phyloP scores from a whole-genome alignment of 345 rosid genomes.

The Euphorbia lathyris region DNA sequence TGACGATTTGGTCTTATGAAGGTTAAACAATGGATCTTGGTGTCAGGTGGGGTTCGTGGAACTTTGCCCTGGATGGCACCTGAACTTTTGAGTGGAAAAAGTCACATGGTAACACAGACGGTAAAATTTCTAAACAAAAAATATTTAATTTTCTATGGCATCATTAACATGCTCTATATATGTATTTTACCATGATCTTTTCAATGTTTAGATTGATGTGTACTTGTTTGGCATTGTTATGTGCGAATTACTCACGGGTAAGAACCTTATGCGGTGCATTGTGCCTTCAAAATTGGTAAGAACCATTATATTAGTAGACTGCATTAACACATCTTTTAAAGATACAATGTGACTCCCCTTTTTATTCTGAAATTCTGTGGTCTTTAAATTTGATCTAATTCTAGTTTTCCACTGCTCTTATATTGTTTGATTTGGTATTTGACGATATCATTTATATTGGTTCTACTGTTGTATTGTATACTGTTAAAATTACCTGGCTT shows the following conservation, averaged over 20 bases:
- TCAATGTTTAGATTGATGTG: slow-evolving; percentile 71
- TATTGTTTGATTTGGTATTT: too few species aligned
- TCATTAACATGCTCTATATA: too few species aligned
- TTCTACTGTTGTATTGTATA: too few species aligned
- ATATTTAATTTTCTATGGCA: background rate
- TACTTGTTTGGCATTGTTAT: slow-evolving; percentile 95
- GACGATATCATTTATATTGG: too few species aligned
- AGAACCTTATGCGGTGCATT: slow-evolving; percentile 95
- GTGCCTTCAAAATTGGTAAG: slow-evolving; percentile 95
- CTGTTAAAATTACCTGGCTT: too few species aligned
- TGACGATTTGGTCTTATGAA: slow-evolving; percentile 92
- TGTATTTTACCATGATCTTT: slow-evolving; percentile 4
- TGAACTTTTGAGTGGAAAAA: slow-evolving; percentile 96
- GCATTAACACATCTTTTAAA: background rate
- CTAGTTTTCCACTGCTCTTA: too few species aligned
- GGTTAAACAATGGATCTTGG: slow-evolving; percentile 91
- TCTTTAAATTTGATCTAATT: too few species aligned
- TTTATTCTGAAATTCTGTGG: background rate
- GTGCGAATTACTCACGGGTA: slow-evolving; percentile 98
- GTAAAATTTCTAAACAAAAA: slow-evolving; percentile 31
- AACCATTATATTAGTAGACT: background rate
- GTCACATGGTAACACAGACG: slow-evolving; percentile 96
- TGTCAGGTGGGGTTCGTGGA: slow-evolving; percentile 98
- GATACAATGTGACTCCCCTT: background rate
- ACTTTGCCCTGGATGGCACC: slow-evolving; percentile 99